Base-by-base conservation (phyloP, 768 basidiomycete species). In the Trametes elegans region DNA sequence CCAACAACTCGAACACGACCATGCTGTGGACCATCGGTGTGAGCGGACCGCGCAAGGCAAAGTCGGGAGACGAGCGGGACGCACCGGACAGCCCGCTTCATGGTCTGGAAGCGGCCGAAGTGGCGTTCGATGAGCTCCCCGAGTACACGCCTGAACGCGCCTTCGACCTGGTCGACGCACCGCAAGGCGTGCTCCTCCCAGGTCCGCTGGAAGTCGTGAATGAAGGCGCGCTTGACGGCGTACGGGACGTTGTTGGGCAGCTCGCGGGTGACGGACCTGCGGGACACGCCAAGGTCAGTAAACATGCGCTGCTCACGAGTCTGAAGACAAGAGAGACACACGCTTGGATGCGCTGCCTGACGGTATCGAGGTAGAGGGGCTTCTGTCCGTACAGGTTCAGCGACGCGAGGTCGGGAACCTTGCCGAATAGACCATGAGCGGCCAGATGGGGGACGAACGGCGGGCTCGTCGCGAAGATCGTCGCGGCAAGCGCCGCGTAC, bases 381-480 rank as follows among this genome's bases (percentile, higher is more conserved):
- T 23, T 24, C 8, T 21, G 19, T 21, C 8, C 39, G 39, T 21
- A 18, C 38, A 19, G n/a, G n/a, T n/a, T n/a, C n/a, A n/a, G n/a
- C n/a, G n/a, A n/a, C n/a, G n/a, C n/a, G n/a, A n/a, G n/a, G n/a
- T n/a, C n/a, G n/a, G n/a, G n/a, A n/a, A n/a, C n/a, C n/a, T n/a
- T n/a, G n/a, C n/a, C n/a, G 38, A 10, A 39, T 14, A 10, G 38
- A 18, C 38, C n/a, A n/a, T n/a, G n/a, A n/a, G n/a, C n/a, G n/a
- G n/a, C n/a, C n/a, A n/a, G n/a, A n/a, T n/a, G n/a, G n/a, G 72
- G 73, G 34, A 73, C 66, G 51, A 80, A 79, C 35, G 75, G 71
- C 0, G 79, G 78, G 7, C 70, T 63, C 0, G 75, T 80, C 10
- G 57, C 52, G 41, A 70, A 67, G 34, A 79, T 71, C 0, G 66